Conservation (phyloP, 352 stramenopile genomes). For the Globisporangium abappressorium region DNA sequence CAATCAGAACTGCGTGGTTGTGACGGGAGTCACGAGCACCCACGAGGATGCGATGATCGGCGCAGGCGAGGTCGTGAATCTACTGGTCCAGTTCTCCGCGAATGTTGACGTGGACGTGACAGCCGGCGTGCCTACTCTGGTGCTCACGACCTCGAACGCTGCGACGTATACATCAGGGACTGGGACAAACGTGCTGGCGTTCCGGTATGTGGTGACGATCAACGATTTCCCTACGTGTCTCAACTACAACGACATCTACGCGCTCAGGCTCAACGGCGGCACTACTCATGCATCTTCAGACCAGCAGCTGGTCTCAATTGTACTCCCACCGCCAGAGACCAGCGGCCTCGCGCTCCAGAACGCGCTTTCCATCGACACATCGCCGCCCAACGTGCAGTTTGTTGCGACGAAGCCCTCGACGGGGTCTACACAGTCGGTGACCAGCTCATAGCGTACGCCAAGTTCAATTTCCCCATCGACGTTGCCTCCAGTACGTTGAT, state of each 20-base stretch:
- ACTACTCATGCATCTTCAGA: slow-evolving; percentile 25
- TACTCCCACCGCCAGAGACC: slow-evolving; percentile 28
- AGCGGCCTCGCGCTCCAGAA: slow-evolving; percentile 22
- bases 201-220: slow-evolving; percentile 51
- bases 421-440: slow-evolving; percentile 55
- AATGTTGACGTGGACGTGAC: slow-evolving; percentile 39
- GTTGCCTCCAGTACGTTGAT: slow-evolving; percentile 11
- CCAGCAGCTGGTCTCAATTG: slow-evolving; percentile 27
- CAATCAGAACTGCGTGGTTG: slow-evolving; percentile 36
- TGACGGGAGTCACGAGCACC: slow-evolving; percentile 32
- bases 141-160: slow-evolving; percentile 32
- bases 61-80: slow-evolving; percentile 56
- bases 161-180: slow-evolving; percentile 47
- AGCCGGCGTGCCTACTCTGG: slow-evolving; percentile 35
- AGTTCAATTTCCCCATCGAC: slow-evolving; percentile 36
- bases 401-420: slow-evolving; percentile 40
- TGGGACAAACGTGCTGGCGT: slow-evolving; percentile 35
- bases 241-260: slow-evolving; percentile 38
- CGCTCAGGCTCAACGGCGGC: slow-evolving; percentile 44
- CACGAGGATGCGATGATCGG: slow-evolving; percentile 54
- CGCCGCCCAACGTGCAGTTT: slow-evolving; percentile 27
- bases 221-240: slow-evolving; percentile 31
- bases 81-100: slow-evolving; percentile 47
- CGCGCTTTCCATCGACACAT: slow-evolving; percentile 35
- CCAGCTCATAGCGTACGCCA: slow-evolving; percentile 33